Percentiles rank a stretch among this genome's conserved stretches.
phyloP scores from a whole-genome alignment of 192 early-diverging fungal species.

The Coemansia sp. region DNA sequence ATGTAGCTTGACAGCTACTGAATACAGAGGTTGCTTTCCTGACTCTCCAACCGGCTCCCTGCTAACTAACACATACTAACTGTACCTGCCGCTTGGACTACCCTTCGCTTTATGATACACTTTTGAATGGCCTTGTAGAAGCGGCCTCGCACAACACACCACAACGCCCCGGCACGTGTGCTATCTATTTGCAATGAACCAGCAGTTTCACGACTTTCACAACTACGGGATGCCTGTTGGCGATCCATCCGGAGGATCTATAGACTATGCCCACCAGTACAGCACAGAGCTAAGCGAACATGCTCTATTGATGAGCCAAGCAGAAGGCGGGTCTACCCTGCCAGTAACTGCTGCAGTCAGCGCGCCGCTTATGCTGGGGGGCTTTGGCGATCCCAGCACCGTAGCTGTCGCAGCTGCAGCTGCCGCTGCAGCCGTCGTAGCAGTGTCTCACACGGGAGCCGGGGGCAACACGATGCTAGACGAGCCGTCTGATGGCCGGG shows the following conservation, averaged over 20 bases:
- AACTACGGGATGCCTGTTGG: slow-evolving; percentile 48
- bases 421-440: slow-evolving; percentile 25
- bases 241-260: slow-evolving; percentile 29
- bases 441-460: slow-evolving; percentile 18
- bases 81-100: background rate
- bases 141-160: background rate
- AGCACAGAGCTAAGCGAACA: slow-evolving; percentile 39
- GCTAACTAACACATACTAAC: background rate
- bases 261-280: slow-evolving; percentile 53
- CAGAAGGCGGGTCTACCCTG: slow-evolving; percentile 26
- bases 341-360: slow-evolving; percentile 20
- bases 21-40: background rate
- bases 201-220: slow-evolving; percentile 52
- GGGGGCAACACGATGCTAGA: slow-evolving; percentile 19
- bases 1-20: background rate
- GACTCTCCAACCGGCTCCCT: background rate
- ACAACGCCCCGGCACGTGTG: background rate
- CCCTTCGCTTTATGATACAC: background rate
- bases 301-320: slow-evolving; percentile 44
- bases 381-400: slow-evolving; percentile 37
- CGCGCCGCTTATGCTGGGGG: slow-evolving; percentile 36
- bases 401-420: slow-evolving; percentile 45
- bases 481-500: slow-evolving; percentile 22
- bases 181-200: slow-evolving; percentile 33
- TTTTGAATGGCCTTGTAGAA: background rate